Evolutionary conservation across 176 grass and related monocot species (phyloP).

Genomic region (Avena eriantha): DNA sequence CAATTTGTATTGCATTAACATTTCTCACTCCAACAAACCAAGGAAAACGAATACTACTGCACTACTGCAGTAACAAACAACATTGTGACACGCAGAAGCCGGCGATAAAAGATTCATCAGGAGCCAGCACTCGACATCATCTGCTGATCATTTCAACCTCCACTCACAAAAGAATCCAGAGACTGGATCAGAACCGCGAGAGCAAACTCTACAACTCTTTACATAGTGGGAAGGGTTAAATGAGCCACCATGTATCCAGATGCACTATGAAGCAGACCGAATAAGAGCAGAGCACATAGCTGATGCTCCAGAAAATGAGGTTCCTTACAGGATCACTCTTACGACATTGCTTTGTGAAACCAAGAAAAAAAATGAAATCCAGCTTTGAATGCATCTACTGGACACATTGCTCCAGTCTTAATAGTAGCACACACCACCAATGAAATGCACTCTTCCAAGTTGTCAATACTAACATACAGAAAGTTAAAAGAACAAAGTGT

Average conservation of each 20-base stretch:
- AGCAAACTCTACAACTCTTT: neutral
- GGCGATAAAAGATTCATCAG: neutral
- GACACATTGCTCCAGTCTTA: constrained; percentile 57
- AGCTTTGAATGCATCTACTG: constrained; percentile 77
- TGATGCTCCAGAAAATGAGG: no score
- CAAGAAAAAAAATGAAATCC: constrained; percentile 53
- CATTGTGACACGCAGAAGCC: neutral
- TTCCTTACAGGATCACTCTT: no score
- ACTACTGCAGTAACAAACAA: neutral
- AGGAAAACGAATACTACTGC: neutral
- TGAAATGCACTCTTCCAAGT: constrained; percentile 74
- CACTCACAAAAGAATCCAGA: neutral
- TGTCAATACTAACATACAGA: constrained; percentile 65
- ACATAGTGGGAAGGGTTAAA: neutral
- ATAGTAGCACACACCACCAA: constrained; percentile 71
- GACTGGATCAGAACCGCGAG: neutral
- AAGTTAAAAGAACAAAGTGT: neutral
- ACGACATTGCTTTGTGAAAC: neutral
- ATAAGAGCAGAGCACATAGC: no score
- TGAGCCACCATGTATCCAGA: no score
- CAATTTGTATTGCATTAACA: no score
- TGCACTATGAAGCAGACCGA: no score
- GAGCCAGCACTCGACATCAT: neutral
- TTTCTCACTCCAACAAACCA: no score
- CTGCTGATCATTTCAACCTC: neutral